A percentile compares a stretch with the other conserved stretches of the same genome.
Conservation (phyloP, 257 asterid genomes). For the Primulina tabacum region DNA sequence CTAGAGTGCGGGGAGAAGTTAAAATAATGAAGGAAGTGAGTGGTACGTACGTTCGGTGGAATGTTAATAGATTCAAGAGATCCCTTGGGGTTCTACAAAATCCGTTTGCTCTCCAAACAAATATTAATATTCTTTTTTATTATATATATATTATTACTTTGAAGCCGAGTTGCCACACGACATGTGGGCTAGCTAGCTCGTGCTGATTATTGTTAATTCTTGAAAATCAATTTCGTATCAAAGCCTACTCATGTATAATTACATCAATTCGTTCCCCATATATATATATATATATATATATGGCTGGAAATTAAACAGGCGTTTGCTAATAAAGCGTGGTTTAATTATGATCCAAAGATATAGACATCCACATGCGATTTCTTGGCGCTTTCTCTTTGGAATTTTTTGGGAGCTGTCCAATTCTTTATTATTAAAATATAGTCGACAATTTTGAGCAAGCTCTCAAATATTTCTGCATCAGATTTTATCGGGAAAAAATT, state of each 20-base stretch:
- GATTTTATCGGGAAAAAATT: conserved; percentile 27
- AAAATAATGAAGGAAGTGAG: background rate
- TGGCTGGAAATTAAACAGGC: background rate
- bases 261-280: no score
- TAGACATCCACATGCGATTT: conserved; percentile 51
- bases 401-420: conserved; percentile 21
- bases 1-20: background rate
- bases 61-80: conserved; percentile 45
- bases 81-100: conserved; percentile 72
- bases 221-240: background rate
- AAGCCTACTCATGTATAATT: background rate
- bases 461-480: conserved; percentile 27
- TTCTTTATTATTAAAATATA: conserved; percentile 8
- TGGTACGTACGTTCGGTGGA: conserved; percentile 17
- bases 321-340: background rate
- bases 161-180: conserved; percentile 47
- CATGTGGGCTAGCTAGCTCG: conserved; percentile 32
- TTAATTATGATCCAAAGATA: conserved; percentile 20
- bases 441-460: conserved; percentile 36
- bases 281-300: no score
- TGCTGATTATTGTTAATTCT: background rate
- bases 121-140: no score
- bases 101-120: conserved; percentile 39
- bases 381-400: conserved; percentile 46
- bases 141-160: background rate